Percentiles rank a stretch among this genome's conserved stretches.
Conservation (phyloP, 768 basidiomycete genomes). For the Pleurotus giganteus region DNA sequence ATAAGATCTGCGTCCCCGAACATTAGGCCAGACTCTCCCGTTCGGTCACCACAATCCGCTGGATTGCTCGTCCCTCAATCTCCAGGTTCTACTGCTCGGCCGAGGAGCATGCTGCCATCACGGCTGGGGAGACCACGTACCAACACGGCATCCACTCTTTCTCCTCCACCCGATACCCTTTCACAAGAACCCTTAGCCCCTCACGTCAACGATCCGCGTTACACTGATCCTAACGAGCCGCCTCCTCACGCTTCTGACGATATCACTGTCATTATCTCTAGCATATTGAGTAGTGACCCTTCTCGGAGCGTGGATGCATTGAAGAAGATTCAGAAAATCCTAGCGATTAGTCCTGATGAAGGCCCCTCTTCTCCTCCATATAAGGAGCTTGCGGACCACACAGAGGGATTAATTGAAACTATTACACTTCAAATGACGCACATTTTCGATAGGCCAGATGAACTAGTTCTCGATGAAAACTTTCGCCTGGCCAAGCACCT, state of each 20-base stretch:
- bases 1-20: constrained; percentile 43
- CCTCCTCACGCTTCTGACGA: constrained; percentile 45
- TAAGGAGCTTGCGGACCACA: constrained; percentile 74
- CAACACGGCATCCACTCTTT: constrained; percentile 26
- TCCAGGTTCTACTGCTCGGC: constrained; percentile 46
- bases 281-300: constrained; percentile 85
- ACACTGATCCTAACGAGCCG: constrained; percentile 27
- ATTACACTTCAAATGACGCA: constrained; percentile 91
- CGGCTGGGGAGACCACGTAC: constrained; percentile 67
- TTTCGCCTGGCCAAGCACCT: constrained; percentile 96
- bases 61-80: constrained; percentile 34
- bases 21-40: constrained; percentile 42
- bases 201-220: not conserved
- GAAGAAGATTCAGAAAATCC: constrained; percentile 88
- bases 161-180: constrained; percentile 17
- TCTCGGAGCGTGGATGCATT: constrained; percentile 87
- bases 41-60: constrained; percentile 27
- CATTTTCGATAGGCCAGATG: constrained; percentile 81
- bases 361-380: constrained; percentile 70
- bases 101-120: constrained; percentile 73
- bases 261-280: constrained; percentile 82
- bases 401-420: constrained; percentile 84
- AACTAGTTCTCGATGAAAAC: constrained; percentile 71
- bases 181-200: constrained; percentile 9
- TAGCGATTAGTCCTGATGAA: constrained; percentile 72